Conservation (phyloP, 305 asterid species). For the Fraxinus nigra region DNA sequence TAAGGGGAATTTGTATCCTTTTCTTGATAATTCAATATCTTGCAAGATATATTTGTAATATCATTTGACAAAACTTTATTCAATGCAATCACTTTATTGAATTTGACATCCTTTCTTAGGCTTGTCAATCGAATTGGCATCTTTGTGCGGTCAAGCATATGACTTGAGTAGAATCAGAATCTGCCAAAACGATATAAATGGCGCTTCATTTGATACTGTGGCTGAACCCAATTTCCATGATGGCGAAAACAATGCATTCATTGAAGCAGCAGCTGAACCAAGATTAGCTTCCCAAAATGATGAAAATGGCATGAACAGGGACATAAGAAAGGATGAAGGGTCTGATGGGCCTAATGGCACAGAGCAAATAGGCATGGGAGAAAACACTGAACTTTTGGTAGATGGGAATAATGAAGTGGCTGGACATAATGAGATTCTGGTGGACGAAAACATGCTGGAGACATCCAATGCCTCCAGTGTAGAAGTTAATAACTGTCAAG, state of each 20-base stretch:
- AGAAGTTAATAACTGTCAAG: slow-evolving; percentile 28
- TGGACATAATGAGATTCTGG: slow-evolving; percentile 29
- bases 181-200: slow-evolving; percentile 37
- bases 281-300: slow-evolving; percentile 29
- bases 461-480: slow-evolving; percentile 24
- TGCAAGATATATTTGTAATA: background rate
- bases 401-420: slow-evolving; percentile 33
- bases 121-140: slow-evolving; percentile 52
- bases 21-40: slow-evolving; percentile 9
- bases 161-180: slow-evolving; percentile 62
- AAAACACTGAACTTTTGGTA: slow-evolving; percentile 20
- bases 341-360: slow-evolving; percentile 23
- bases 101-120: slow-evolving; percentile 46
- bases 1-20: background rate
- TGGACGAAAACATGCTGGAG: slow-evolving; percentile 31
- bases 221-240: slow-evolving; percentile 25
- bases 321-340: slow-evolving; percentile 21
- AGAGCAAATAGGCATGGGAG: slow-evolving; percentile 31
- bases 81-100: background rate
- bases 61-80: slow-evolving; percentile 12
- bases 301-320: slow-evolving; percentile 24
- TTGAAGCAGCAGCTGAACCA: slow-evolving; percentile 27
- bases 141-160: slow-evolving; percentile 51
- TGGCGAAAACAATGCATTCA: slow-evolving; percentile 21
- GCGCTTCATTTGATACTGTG: slow-evolving; percentile 31